Percentiles rank a stretch among this genome's conserved stretches.
Conservation (phyloP, 2,329 filamentous ascomycete genomes). For the Monosporascus sp. region DNA sequence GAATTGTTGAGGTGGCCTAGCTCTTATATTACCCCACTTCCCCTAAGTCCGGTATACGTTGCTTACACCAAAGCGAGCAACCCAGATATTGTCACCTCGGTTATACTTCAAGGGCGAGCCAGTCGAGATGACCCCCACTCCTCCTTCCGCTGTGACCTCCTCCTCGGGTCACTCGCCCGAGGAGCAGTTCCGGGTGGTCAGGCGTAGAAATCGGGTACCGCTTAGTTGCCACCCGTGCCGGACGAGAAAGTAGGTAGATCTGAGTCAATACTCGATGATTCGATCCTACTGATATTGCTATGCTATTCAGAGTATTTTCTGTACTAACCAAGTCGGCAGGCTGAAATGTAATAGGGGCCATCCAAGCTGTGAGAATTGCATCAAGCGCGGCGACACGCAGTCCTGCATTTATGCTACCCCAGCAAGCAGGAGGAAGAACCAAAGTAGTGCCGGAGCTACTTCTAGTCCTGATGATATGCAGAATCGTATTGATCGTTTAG, state of each 20-base stretch:
- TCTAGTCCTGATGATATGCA: conserved; percentile 90
- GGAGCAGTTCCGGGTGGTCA: conserved; percentile 78
- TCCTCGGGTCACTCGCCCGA: conserved; percentile 75
- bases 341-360: conserved; percentile 85
- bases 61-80: conserved; percentile 11
- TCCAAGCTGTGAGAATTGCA: conserved; percentile 84
- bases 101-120: conserved; percentile 1
- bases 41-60: conserved; percentile 16
- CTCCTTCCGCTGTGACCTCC: conserved; percentile 73
- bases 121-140: conserved; percentile 64
- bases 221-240: conserved; percentile 88
- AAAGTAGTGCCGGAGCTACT: conserved; percentile 47
- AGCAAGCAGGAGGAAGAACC: conserved; percentile 65
- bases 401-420: conserved; percentile 83
- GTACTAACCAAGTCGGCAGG: conserved; percentile 28
- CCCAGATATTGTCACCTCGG: conserved; percentile 3
- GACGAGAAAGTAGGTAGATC: conserved; percentile 70
- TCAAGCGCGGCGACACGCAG: conserved; percentile 74
- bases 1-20: conserved; percentile 12
- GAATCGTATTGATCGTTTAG: conserved; percentile 91
- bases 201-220: conserved; percentile 87
- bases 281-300: conserved; percentile 10
- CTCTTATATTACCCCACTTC: conserved; percentile 14
- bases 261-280: conserved; percentile 6
- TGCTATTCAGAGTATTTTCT: conserved; percentile 9